Conservation (phyloP, 345 rosid genomes). For the Pseudoturritis turrita region DNA sequence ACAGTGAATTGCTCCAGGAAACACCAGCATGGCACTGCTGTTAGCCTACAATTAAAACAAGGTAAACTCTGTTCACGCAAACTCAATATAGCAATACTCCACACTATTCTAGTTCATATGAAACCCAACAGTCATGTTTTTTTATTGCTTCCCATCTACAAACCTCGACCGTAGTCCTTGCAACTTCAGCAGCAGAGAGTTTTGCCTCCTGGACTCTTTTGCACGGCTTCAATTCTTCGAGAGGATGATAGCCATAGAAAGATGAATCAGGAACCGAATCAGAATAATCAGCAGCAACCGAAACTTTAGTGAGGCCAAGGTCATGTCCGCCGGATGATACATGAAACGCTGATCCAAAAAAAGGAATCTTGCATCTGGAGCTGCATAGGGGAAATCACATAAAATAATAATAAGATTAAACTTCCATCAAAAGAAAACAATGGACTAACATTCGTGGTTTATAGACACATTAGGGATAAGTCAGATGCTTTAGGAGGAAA, state of each 20-base stretch:
- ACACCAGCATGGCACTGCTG: slow-evolving; percentile 66
- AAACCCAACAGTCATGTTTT: background rate
- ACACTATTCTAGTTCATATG: background rate
- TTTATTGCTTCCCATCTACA: background rate
- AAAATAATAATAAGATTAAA: background rate
- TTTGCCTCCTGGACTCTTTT: slow-evolving; percentile 61
- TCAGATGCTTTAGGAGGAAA: background rate
- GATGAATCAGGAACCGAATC: slow-evolving; percentile 93
- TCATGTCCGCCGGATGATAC: slow-evolving; percentile 54
- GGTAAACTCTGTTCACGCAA: background rate
- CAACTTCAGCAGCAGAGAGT: slow-evolving; percentile 71
- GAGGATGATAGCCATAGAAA: slow-evolving; percentile 85
- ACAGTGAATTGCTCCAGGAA: slow-evolving; percentile 76
- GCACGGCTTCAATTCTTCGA: slow-evolving; percentile 67
- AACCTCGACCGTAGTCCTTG: slow-evolving; percentile 89
- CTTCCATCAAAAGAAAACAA: background rate
- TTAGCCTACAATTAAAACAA: slow-evolving; percentile 52
- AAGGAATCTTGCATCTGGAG: slow-evolving; percentile 49
- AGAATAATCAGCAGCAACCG: slow-evolving; percentile 96
- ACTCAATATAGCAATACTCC: background rate
- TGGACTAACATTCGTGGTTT: background rate
- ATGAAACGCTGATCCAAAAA: slow-evolving; percentile 49
- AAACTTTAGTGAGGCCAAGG: slow-evolving; percentile 61
- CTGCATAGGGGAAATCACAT: slow-evolving; percentile 22
- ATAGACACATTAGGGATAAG: background rate